Evolutionary conservation across 176 grass and related monocot species (phyloP), one percentile per base, ranked within the genome.

Genomic region (Alloteropsis semialata): DNA sequence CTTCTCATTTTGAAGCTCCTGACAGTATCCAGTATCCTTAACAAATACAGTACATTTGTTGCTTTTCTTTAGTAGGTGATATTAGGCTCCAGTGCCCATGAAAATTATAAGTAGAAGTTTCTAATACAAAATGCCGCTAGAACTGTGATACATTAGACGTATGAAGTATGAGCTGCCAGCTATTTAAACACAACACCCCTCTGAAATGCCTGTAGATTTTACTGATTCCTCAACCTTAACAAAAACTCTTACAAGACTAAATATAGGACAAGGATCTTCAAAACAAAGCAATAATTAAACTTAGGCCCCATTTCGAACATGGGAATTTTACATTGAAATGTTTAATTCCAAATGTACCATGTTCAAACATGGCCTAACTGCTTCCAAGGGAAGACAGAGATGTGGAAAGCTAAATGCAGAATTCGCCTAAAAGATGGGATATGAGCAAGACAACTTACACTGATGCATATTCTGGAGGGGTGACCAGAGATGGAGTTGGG

Each of bases 401-500:
- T 58, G 55, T 58, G 55, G 22, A 56, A 56, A 58, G 10, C 55
- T 58, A 13, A 27, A 56, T 58, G n/a, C n/a, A 58, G 3, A 58
- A 13, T 58, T 58, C 27, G 3, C 29, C 27, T 33, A 19, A 54
- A 54, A 7, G 2, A 14, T 6, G 33, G 77, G 63, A 3, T 34
- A 28, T 54, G 8, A 14, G 14, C 4, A 10, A 30, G 1, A 14
- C 38, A 49, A 75, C 87, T 71, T 91, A 97, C 95, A 92, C 84
- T 66, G 92, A 77, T 43, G 92, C 82, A 72, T 89, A 92, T 55
- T 97, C 88, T 27, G 90, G 72, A 69, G 90, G 87, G 44, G 92
- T 90, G 12, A 85, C 87, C 82, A 97, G 86, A 76, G 90, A 83
- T 7, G 95, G 95, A 34, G 74, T 63, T 17, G 88, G 95, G 81